Evolutionary conservation across 192 early-diverging fungal species (phyloP).

Genomic region (Linnemannia schmuckeri): DNA sequence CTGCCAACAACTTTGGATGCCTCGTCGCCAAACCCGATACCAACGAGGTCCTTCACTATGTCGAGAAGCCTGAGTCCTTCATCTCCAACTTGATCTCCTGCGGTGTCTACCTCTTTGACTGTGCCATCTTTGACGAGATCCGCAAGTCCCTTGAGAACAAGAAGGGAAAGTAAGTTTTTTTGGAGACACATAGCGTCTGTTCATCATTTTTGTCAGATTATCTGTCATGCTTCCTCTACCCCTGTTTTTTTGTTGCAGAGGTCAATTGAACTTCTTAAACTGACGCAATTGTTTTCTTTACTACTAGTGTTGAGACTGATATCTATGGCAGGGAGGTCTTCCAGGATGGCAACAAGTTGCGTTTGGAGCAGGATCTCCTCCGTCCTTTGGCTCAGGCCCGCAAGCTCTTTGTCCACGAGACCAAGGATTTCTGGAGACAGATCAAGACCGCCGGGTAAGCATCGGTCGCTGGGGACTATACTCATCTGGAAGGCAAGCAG

Average conservation of each 20-base stretch:
- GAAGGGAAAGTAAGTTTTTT: conserved; percentile 59
- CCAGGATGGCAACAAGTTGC: conserved; percentile 74
- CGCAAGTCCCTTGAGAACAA: conserved; percentile 81
- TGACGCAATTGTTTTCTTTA: conserved; percentile 10
- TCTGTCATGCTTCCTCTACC: not conserved
- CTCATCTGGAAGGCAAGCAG: not conserved
- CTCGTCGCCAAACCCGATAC: conserved; percentile 92
- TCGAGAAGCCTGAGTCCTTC: conserved; percentile 97
- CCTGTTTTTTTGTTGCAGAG: not conserved
- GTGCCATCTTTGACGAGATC: conserved; percentile 90
- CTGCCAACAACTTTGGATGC: conserved; percentile 92
- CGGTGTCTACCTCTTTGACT: conserved; percentile 95
- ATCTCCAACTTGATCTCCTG: conserved; percentile 95
- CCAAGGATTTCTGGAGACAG: conserved; percentile 94
- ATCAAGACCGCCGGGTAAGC: conserved; percentile 90
- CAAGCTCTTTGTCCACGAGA: conserved; percentile 90
- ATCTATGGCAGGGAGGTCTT: conserved; percentile 54
- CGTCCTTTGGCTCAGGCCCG: conserved; percentile 84
- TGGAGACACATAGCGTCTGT: not conserved
- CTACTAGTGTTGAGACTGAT: conserved; percentile 52
- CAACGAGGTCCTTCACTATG: conserved; percentile 94
- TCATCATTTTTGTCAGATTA: not conserved
- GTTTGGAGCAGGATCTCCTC: conserved; percentile 95
- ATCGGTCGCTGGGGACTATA: not conserved
- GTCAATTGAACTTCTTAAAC: not conserved